phyloP scores from a whole-genome alignment of 148 eudicot genomes.

The Chenopodium formosanum region DNA sequence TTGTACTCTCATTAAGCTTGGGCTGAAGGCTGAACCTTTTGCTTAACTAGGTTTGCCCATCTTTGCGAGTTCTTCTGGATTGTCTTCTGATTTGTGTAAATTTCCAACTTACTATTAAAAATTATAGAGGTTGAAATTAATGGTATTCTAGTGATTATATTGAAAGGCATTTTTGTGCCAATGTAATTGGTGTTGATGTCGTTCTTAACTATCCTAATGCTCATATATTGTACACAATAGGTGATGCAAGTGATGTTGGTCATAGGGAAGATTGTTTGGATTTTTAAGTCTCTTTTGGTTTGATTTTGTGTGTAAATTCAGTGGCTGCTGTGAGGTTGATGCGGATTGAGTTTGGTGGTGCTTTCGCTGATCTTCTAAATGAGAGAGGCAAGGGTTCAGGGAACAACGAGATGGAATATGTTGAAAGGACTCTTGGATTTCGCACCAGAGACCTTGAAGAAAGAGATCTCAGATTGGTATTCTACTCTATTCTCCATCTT shows the following conservation, averaged over 20 bases:
- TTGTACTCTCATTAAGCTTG: neutral
- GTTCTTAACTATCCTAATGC: no score
- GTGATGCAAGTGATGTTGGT: no score
- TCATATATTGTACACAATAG: neutral
- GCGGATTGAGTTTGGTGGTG: slow-evolving; percentile 95
- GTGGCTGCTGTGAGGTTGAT: slow-evolving; percentile 76
- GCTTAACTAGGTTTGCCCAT: neutral
- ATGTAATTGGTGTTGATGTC: neutral
- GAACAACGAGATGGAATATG: slow-evolving; percentile 86
- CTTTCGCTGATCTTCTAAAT: slow-evolving; percentile 91
- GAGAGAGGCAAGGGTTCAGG: slow-evolving; percentile 94
- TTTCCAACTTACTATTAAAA: neutral
- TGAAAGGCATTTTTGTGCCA: neutral
- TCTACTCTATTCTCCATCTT: slow-evolving; percentile 15
- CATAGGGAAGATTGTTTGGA: neutral
- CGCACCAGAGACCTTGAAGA: slow-evolving; percentile 78
- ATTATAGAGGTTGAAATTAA: neutral
- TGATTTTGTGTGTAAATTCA: slow-evolving; percentile 7
- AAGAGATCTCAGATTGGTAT: slow-evolving; percentile 83
- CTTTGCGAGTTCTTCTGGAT: neutral
- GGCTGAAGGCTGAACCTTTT: neutral
- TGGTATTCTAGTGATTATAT: neutral
- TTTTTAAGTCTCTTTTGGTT: slow-evolving; percentile 12
- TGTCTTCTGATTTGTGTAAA: neutral
- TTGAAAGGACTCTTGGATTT: slow-evolving; percentile 90